Conservation (phyloP, 2,329 filamentous ascomycete genomes). For the Ceratocystis alfenasii region DNA sequence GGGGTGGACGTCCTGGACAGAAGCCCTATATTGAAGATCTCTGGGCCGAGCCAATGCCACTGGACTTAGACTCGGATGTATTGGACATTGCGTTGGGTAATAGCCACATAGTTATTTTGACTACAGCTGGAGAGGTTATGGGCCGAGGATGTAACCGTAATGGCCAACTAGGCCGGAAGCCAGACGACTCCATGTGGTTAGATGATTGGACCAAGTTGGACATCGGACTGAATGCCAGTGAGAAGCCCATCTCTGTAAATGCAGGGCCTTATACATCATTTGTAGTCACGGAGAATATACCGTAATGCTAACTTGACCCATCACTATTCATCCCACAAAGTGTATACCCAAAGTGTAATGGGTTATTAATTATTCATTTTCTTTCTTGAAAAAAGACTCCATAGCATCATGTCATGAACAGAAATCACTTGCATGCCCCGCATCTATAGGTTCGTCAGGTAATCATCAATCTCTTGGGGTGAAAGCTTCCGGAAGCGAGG, state of each 20-base stretch:
- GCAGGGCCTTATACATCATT: slow-evolving; percentile 42
- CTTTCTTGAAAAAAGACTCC: slow-evolving; percentile 17
- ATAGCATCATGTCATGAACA: slow-evolving; percentile 23
- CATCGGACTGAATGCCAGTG: slow-evolving; percentile 26
- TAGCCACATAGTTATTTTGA: slow-evolving; percentile 46
- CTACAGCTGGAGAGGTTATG: slow-evolving; percentile 38
- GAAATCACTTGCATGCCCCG: slow-evolving; percentile 16
- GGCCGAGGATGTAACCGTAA: slow-evolving; percentile 45
- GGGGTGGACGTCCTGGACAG: slow-evolving; percentile 35
- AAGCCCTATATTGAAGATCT: slow-evolving; percentile 17
- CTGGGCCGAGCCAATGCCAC: slow-evolving; percentile 32
- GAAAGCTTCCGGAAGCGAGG: slow-evolving; percentile 89
- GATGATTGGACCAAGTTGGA: slow-evolving; percentile 32
- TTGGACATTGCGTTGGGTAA: slow-evolving; percentile 47
- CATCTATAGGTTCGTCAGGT: slow-evolving; percentile 87
- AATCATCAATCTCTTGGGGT: slow-evolving; percentile 98
- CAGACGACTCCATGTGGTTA: slow-evolving; percentile 16
- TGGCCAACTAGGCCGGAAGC: slow-evolving; percentile 43
- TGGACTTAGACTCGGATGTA: slow-evolving; percentile 40
- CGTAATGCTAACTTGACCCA: background rate
- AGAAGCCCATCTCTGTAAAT: slow-evolving; percentile 32
- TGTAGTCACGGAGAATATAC: slow-evolving; percentile 29
- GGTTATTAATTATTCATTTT: slow-evolving; percentile 21
- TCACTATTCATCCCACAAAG: background rate
- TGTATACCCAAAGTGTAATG: slow-evolving; percentile 4